Evolutionary conservation across 306 rosid genomes (phyloP).

Genomic region (Luffa aegyptiaca): DNA sequence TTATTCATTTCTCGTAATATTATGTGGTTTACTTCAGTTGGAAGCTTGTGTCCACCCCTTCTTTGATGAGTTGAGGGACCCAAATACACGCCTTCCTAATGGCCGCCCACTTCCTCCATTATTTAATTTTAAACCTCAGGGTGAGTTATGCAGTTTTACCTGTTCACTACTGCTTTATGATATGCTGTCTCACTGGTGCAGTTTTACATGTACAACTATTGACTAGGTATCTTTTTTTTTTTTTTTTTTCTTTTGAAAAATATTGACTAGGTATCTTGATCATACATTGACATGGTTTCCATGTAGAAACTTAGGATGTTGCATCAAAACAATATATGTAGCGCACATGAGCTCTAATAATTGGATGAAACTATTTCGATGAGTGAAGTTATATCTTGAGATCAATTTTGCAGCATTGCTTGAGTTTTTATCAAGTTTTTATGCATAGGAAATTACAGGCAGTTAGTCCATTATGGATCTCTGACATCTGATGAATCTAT

Average conservation of each 20-base stretch:
- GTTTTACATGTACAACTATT: background rate
- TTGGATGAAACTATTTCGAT: background rate
- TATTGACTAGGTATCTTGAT: background rate
- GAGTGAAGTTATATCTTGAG: background rate
- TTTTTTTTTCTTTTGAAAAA: too few species aligned
- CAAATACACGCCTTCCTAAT: conserved; percentile 86
- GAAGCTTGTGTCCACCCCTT: conserved; percentile 99
- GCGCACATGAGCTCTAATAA: background rate
- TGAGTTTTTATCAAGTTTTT: background rate
- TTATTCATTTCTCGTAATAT: background rate
- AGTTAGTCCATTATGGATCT: background rate
- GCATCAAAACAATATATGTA: background rate
- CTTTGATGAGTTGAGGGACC: conserved; percentile 96
- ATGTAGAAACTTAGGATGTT: background rate
- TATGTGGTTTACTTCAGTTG: conserved; percentile 37
- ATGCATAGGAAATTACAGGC: background rate
- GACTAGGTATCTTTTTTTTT: background rate
- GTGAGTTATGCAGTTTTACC: conserved; percentile 25
- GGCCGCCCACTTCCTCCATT: conserved; percentile 99
- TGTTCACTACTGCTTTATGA: background rate
- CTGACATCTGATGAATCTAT: background rate
- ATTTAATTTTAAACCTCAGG: conserved; percentile 81
- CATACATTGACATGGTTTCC: background rate
- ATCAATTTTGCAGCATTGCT: background rate
- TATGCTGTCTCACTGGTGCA: background rate